These are phyloP conservation scores for Penicillium psychrosexuale DNA, from an alignment of 2,329 filamentous ascomycete genomes.

Conservation along the genomic window DNA sequence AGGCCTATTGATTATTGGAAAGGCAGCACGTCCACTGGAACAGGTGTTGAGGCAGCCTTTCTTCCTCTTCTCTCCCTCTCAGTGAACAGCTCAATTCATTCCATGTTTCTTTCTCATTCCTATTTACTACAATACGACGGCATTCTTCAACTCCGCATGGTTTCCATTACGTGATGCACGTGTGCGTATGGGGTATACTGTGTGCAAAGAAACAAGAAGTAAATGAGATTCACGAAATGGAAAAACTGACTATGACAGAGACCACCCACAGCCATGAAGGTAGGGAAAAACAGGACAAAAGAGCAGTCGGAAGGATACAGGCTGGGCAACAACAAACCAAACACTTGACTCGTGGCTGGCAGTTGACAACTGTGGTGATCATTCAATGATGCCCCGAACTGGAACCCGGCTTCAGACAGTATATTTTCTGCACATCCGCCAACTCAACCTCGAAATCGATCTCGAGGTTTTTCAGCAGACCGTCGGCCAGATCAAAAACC, in stretches of 20 bases:
- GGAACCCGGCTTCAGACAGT: slow-evolving; percentile 6
- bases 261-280: not conserved
- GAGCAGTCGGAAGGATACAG: not conserved
- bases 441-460: slow-evolving; percentile 60
- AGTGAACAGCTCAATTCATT: not conserved
- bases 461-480: slow-evolving; percentile 63
- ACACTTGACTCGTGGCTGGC: not conserved
- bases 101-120: not conserved
- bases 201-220: not conserved
- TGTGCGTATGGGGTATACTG: not conserved
- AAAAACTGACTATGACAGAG: not conserved
- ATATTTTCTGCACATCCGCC: slow-evolving; percentile 24
- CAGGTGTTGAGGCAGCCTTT: not conserved
- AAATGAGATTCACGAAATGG: not conserved
- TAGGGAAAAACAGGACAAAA: not conserved
- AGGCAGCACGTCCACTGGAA: not conserved
- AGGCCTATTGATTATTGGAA: slow-evolving; percentile 7
- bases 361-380: not conserved
- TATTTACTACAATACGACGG: not conserved
- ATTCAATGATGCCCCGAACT: not conserved
- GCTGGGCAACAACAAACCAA: not conserved
- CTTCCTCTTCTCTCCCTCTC: not conserved
- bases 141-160: not conserved
- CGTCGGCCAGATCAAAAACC: slow-evolving; percentile 69
- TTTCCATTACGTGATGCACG: not conserved